A percentile compares a stretch with the other conserved stretches of the same genome.
Conservation (phyloP, 495 filamentous ascomycete genomes). For the Hypoxylon cercidicola region DNA sequence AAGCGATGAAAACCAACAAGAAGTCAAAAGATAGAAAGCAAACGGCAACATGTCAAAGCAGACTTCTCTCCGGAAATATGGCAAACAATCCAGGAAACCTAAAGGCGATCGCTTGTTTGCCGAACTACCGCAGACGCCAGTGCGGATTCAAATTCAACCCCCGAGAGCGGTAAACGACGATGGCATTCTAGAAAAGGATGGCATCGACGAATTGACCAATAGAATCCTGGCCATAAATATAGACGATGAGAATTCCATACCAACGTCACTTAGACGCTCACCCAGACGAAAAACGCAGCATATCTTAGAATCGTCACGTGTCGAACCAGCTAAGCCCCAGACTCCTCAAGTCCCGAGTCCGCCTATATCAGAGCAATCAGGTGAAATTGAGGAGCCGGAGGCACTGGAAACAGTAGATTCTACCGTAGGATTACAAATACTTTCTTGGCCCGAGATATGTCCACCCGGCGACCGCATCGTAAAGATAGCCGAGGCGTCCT, state of each 20-base stretch:
- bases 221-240: slow-evolving; percentile 35
- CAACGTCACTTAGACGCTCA: slow-evolving; percentile 18
- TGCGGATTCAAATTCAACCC: slow-evolving; percentile 26
- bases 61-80: slow-evolving; percentile 54
- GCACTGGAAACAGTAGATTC: neutral
- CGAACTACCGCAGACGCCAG: slow-evolving; percentile 54
- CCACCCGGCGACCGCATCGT: slow-evolving; percentile 58
- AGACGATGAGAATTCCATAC: slow-evolving; percentile 26
- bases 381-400: slow-evolving; percentile 3
- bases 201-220: slow-evolving; percentile 19
- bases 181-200: neutral
- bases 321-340: slow-evolving; percentile 17
- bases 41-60: slow-evolving; percentile 46
- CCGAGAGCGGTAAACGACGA: slow-evolving; percentile 7
- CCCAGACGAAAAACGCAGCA: slow-evolving; percentile 35
- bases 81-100: slow-evolving; percentile 51
- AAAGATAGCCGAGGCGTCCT: slow-evolving; percentile 77
- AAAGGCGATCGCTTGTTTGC: slow-evolving; percentile 53
- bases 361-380: neutral
- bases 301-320: slow-evolving; percentile 20
- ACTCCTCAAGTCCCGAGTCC: slow-evolving; percentile 11
- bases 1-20: slow-evolving; percentile 11
- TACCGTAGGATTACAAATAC: slow-evolving; percentile 43
- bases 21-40: neutral
- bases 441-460: slow-evolving; percentile 64